Percentiles rank a stretch among this genome's conserved stretches.
Evolutionary conservation across 306 rosid species (phyloP).

Genomic region (Albizia julibrissin): DNA sequence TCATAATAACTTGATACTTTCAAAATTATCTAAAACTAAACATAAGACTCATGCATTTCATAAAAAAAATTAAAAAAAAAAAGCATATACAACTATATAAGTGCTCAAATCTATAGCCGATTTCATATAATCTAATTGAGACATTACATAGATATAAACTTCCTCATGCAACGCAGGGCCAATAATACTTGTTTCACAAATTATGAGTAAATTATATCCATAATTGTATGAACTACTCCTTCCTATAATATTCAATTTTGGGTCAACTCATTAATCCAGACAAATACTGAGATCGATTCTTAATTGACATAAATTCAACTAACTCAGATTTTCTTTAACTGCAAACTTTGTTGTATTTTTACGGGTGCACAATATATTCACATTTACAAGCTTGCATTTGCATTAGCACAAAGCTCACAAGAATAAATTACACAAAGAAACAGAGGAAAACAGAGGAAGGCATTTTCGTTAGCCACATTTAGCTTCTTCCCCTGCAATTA

Average conservation of each 20-base stretch:
- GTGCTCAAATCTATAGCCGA: fast-evolving
- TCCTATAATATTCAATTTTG: not conserved
- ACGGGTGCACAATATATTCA: not conserved
- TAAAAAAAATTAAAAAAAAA: no score
- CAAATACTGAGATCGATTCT: not conserved
- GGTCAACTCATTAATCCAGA: not conserved
- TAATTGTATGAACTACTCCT: not conserved
- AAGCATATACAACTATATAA: no score
- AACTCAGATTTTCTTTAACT: not conserved
- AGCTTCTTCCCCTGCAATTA: constrained; percentile 15
- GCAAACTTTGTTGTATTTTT: not conserved
- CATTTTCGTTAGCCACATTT: constrained; percentile 8
- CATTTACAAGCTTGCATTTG: constrained; percentile 37
- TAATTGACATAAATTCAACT: not conserved
- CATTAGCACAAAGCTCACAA: constrained; percentile 35
- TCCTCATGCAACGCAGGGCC: no score
- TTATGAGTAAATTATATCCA: not conserved
- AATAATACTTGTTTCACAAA: not conserved
- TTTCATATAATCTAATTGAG: no score
- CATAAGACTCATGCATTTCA: no score
- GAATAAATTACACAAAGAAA: constrained; percentile 23
- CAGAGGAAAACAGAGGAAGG: not conserved
- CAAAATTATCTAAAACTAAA: not conserved
- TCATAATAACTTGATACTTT: not conserved
- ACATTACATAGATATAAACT: no score